phyloP scores from a whole-genome alignment of 2,329 filamentous ascomycete genomes.

The Pseudopyricularia cyperi region DNA sequence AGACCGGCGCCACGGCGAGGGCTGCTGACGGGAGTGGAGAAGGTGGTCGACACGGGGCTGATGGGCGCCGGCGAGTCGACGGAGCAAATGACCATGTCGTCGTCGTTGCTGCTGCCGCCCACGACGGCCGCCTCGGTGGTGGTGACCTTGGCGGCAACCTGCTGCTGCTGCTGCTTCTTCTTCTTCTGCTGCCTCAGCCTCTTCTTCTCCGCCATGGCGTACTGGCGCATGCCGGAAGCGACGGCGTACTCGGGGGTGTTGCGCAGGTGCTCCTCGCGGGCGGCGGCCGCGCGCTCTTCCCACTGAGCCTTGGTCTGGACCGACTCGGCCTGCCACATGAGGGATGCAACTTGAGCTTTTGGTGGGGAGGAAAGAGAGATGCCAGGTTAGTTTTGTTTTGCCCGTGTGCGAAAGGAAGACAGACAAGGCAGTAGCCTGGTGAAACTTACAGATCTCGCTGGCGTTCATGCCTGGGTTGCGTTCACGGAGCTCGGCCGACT shows the following conservation, averaged over 20 bases:
- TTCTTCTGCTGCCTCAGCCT: background rate
- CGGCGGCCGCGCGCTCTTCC: background rate
- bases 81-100: background rate
- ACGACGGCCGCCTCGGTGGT: background rate
- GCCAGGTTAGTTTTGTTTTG: background rate
- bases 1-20: background rate
- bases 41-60: background rate
- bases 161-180: background rate
- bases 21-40: background rate
- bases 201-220: background rate
- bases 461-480: background rate
- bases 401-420: background rate
- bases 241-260: background rate
- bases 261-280: background rate
- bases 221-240: background rate
- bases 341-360: background rate
- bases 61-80: background rate
- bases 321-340: background rate
- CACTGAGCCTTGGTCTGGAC: background rate
- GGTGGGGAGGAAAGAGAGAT: background rate
- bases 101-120: background rate
- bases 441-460: background rate
- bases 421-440: background rate
- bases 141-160: background rate
- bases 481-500: background rate